phyloP scores from a whole-genome alignment of 2,329 filamentous ascomycete species.

The Calonectria montana region DNA sequence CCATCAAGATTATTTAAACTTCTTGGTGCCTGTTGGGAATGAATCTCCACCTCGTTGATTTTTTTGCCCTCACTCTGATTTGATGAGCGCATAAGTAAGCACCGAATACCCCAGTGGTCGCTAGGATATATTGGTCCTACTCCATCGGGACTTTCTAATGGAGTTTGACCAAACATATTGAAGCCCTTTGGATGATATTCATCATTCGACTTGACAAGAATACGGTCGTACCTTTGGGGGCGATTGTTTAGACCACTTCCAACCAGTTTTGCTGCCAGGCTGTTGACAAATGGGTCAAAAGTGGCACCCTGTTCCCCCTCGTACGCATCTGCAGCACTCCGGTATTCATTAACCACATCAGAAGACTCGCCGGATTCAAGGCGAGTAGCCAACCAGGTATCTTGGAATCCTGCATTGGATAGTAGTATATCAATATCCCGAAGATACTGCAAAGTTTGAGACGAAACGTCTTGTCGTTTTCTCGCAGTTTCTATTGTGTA shows the following conservation, averaged over 20 bases:
- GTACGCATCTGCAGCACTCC: slow-evolving; percentile 50
- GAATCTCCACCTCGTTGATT: slow-evolving; percentile 38
- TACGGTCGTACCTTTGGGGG: slow-evolving; percentile 74
- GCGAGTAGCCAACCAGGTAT: slow-evolving; percentile 62
- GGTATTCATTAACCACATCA: slow-evolving; percentile 32
- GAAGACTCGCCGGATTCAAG: slow-evolving; percentile 56
- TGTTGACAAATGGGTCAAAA: slow-evolving; percentile 70
- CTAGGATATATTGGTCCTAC: slow-evolving; percentile 52
- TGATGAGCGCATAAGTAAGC: slow-evolving; percentile 47
- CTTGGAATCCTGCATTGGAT: slow-evolving; percentile 58
- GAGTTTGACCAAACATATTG: slow-evolving; percentile 65
- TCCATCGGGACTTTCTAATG: slow-evolving; percentile 1
- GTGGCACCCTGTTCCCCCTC: slow-evolving; percentile 74
- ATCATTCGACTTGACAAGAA: slow-evolving; percentile 60
- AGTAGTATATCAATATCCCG: slow-evolving; percentile 59
- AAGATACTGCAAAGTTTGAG: slow-evolving; percentile 57
- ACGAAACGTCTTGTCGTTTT: slow-evolving; percentile 64
- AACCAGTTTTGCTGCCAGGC: slow-evolving; percentile 63
- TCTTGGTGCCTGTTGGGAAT: slow-evolving; percentile 42
- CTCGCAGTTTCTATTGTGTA: slow-evolving; percentile 65
- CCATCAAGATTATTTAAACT: slow-evolving; percentile 46
- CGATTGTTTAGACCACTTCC: slow-evolving; percentile 60
- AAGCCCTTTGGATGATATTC: slow-evolving; percentile 55
- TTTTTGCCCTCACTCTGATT: neutral
- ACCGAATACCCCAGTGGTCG: slow-evolving; percentile 70